These are phyloP conservation scores for Solanum boliviense DNA, from an alignment of 257 asterid genomes.

Conservation along the genomic window DNA sequence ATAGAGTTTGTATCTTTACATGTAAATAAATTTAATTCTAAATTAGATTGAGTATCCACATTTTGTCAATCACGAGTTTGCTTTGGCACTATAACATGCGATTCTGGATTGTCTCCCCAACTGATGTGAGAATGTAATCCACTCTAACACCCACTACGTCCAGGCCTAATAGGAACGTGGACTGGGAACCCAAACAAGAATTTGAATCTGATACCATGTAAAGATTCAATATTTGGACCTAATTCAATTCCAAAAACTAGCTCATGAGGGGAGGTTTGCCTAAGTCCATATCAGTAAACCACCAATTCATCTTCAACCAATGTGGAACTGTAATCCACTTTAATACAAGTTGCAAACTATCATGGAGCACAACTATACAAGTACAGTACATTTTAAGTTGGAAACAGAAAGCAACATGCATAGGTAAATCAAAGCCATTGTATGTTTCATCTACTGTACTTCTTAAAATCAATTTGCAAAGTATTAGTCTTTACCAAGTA, in stretches of 20 bases:
- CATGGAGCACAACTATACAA: neutral
- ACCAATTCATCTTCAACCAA: neutral
- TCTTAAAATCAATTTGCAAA: neutral
- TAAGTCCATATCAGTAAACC: neutral
- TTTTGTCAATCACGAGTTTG: neutral
- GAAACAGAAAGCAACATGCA: neutral
- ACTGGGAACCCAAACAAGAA: too few species aligned
- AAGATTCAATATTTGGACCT: neutral
- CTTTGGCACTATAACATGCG: neutral
- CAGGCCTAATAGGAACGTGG: too few species aligned
- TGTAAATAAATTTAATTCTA: neutral
- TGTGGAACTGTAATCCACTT: neutral
- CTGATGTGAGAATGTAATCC: too few species aligned
- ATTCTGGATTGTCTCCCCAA: too few species aligned
- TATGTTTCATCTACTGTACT: neutral
- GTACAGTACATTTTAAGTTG: neutral
- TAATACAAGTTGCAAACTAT: neutral
- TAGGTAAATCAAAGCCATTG: neutral
- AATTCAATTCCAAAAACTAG: neutral
- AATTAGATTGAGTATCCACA: neutral
- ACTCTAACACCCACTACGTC: too few species aligned
- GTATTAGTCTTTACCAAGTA: neutral
- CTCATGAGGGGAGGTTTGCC: rapidly evolving
- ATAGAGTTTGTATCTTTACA: neutral
- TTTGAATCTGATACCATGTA: too few species aligned